Evolutionary conservation across 2,329 filamentous ascomycete species (phyloP), one percentile per base, ranked within the genome.

Genomic region (Aureobasidium sp.): DNA sequence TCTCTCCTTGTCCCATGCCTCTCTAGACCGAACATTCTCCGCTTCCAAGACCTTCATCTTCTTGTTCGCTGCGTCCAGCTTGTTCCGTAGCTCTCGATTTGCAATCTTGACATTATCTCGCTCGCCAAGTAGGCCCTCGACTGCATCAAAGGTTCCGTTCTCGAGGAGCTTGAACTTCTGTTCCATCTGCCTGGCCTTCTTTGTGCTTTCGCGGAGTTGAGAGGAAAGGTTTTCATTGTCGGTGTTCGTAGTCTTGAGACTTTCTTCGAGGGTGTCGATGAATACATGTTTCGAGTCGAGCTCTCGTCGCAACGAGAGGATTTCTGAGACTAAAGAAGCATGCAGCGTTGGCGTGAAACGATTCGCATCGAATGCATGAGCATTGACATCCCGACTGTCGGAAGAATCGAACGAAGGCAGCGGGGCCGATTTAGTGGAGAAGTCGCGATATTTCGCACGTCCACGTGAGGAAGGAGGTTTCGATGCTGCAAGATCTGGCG

Each of bases 321-420:
- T 99, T 73, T 99, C 94, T 0, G 93, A 93, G 0, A 99, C 93
- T 7, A 99, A 79, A 54, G 90, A 97, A 9, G 94, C 94, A 73
- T 97, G 94, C 12, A 99, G 78, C 0, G 92, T 97, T 1, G 94
- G 94, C 0, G 94, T 99, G 71, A 99, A 97, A 40, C 94, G 85
- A 61, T 93, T 85, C 3, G 94, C 91, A 70, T 99, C 94, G 33
- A 97, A 79, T 24, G 91, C 85, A 2, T 84, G 85, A 37, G 91
- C 85, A 48, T 78, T 84, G 65, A 93, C 74, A 70, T 90, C 86
- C 62, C 80, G 73, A 66, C 60, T 67, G 67, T 66, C 74, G 45
- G 72, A 71, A 19, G 71, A 71, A 49, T 77, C 77, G 19, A 78
- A 77, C 31, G 82, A 74, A 24, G 79, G 79, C 5, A 60, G 33